Base-by-base conservation (phyloP, 768 basidiomycete genomes). In the Lyophyllum semitale region DNA sequence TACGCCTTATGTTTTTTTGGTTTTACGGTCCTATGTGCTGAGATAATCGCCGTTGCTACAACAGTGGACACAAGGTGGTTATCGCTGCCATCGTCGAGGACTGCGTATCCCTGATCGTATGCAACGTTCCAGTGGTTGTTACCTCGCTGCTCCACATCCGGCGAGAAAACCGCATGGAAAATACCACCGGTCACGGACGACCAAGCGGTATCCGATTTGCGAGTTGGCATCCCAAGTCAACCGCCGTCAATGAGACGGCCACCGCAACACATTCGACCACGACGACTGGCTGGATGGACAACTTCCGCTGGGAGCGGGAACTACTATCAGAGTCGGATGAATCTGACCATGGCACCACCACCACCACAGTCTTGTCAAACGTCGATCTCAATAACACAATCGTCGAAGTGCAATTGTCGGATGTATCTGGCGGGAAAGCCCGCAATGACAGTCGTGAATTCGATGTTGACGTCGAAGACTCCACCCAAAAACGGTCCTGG, bases 1-100 rank as follows among this genome's bases (percentile, higher is more conserved):
- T 59, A 22, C 22, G 58, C 43, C 30, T 27, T 12, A 17, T 44
- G 48, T 20, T 23, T 26, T 11, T 20, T 40, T 11, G 11, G 23
- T 17, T 23, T 12, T 17, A 7, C 13, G 29, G 8, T 20, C 20
- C 11, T 7, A 4, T 45, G n/a, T n/a, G 25, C 22, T 22, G 18
- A 33, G 15, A 27, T 26, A 8, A 47, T n/a, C 30, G 12, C 13
- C 13, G 9, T 30, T 25, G 20, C 20, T 51, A 15, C 11, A 4
- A 30, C 35, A 59, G 68, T 20, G 69, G 68, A 3, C 57, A 58
- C 8, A 59, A 65, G 42, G 69, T 73, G 23, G 53, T 75, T 8
- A 68, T 77, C 27, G 67, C 76, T 0, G 79, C 76, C 4, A 54
- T 79, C 8, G 68, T 80, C 18, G 82, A 83, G 71, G 70, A 71